Base-by-base conservation (phyloP, 2,329 filamentous ascomycete genomes). In the Xylariales sp. region DNA sequence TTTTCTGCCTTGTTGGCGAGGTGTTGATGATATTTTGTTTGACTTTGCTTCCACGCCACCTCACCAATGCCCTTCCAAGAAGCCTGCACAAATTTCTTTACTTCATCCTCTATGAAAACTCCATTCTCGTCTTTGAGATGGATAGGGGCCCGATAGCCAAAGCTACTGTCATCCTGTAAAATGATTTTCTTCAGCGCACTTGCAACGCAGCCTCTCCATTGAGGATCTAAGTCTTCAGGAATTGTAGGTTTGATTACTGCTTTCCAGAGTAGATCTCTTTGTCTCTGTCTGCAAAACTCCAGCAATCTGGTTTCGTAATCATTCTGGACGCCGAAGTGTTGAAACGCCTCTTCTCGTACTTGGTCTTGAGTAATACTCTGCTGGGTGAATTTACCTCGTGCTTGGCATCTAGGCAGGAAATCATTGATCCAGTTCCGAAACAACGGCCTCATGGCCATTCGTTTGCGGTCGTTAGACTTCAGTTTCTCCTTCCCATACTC, bases 381-480 rank as follows among this genome's bases (percentile, higher is more conserved):
- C 48, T 21, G 44, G 49, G 16, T 33, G 39, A 65, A 69, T 2
- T 57, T 57, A 0, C 61, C 62, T 17, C 65, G 41, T 1, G 59
- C 58, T 2, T 67, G 62, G 41, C 74, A 74, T 3, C 50, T 51
- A 0, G 80, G 78, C n/a, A 84, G 57, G 44, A 77, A 88, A 5
- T 81, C 74, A 2, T 81, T 67, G 5, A 82, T 55, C 72, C 83
- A 90, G 5, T 56, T 54, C 2, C 64, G 62, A 52, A 79, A 88
- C 19, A 79, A 66, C 0, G 71, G 69, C 1, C 85, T 71, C 28
- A 67, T 64, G 0, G 47, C 55, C 60, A 80, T 66, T 3, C 80
- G 71, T 16, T 69, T 66, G 2, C 78, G 69, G 46, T 86, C 81
- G 39, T 76, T 78, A 16, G 66, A 48, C 24, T 69, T 76, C 40